These are phyloP conservation scores for Aspergillus nanangensis DNA, from an alignment of 495 filamentous ascomycete genomes.

Conservation along the genomic window DNA sequence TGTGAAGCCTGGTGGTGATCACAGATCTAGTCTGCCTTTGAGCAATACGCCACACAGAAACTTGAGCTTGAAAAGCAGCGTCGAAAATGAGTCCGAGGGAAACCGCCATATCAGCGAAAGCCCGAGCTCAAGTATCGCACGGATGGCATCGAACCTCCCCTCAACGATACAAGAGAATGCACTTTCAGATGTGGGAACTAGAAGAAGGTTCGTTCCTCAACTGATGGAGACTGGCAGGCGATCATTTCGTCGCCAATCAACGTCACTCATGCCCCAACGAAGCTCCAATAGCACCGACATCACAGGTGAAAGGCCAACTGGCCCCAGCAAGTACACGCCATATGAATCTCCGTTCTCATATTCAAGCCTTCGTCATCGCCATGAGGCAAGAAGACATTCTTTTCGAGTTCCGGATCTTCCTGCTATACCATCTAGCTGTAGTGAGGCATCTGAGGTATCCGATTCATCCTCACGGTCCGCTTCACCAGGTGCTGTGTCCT, in stretches of 20 bases:
- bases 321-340: background rate
- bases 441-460: slow-evolving; percentile 49
- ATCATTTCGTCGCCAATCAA: slow-evolving; percentile 32
- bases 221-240: slow-evolving; percentile 53
- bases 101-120: too few species aligned
- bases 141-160: background rate
- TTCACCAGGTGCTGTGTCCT: slow-evolving; percentile 36
- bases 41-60: too few species aligned
- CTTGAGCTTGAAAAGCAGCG: too few species aligned
- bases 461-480: slow-evolving; percentile 45
- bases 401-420: slow-evolving; percentile 51
- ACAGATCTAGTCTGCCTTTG: too few species aligned
- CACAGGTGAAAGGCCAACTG: background rate
- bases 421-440: slow-evolving; percentile 52
- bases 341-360: slow-evolving; percentile 47
- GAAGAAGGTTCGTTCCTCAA: slow-evolving; percentile 51
- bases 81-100: too few species aligned
- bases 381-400: slow-evolving; percentile 44
- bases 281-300: too few species aligned
- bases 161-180: background rate
- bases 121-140: background rate
- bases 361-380: slow-evolving; percentile 33
- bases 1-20: too few species aligned
- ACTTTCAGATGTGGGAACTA: background rate
- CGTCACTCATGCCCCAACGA: too few species aligned